These are phyloP conservation scores for Arthrobotrys iridis DNA, from an alignment of 2,329 filamentous ascomycete genomes.

Conservation along the genomic window DNA sequence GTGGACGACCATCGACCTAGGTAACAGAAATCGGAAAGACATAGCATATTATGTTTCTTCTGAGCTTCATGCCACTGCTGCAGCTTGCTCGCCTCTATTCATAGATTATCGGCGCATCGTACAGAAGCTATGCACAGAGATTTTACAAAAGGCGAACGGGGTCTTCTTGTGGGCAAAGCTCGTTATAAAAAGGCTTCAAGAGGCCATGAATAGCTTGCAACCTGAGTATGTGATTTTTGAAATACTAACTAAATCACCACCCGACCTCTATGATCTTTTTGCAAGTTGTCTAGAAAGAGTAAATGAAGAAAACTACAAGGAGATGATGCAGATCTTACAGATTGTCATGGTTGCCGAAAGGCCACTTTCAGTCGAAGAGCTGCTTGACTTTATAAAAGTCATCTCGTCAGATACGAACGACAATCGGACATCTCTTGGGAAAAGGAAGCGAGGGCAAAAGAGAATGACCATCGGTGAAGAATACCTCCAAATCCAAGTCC, in stretches of 20 bases:
- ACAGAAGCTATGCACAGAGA: not conserved
- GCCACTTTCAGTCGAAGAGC: not conserved
- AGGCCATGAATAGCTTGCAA: not conserved
- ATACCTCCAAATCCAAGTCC: not conserved
- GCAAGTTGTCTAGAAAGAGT: not conserved
- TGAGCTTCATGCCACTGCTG: not conserved
- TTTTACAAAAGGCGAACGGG: not conserved
- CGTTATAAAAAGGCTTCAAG: not conserved
- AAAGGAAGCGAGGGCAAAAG: not conserved
- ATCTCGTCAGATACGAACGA: not conserved
- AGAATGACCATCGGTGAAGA: not conserved
- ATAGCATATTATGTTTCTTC: not conserved
- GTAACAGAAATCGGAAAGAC: not conserved
- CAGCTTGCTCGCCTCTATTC: not conserved
- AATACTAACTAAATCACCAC: not conserved
- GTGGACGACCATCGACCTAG: not conserved
- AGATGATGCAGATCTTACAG: not conserved
- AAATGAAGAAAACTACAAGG: not conserved
- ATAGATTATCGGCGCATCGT: not conserved
- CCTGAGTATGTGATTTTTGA: not conserved
- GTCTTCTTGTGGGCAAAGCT: conserved; percentile 3
- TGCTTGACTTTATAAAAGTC: not conserved
- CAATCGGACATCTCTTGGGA: not conserved
- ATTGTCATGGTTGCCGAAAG: not conserved
- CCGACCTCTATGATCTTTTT: not conserved